Evolutionary conservation across 495 filamentous ascomycete genomes (phyloP), one percentile per base, ranked within the genome.

Genomic region (Evansstolkia leycettana): DNA sequence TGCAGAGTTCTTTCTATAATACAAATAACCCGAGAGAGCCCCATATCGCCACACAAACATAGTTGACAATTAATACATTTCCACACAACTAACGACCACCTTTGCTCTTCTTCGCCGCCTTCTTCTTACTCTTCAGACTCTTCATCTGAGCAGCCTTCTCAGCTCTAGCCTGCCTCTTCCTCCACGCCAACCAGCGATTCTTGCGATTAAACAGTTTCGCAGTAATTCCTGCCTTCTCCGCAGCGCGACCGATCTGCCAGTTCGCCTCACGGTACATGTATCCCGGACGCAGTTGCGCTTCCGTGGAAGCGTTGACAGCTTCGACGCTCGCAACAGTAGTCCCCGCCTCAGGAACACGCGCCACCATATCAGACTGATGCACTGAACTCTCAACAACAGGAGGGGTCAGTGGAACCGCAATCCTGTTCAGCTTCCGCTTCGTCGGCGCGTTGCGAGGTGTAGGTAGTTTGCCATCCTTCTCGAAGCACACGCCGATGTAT

Each of bases 401-500:
- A n/a, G n/a, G n/a, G n/a, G 10, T 15, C 7, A 16, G 51, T 9
- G 67, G 60, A 17, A 64, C 56, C 32, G 75, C 68, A 8, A 75
- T 62, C 60, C 87, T 72, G 37, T 78, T 78, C 45, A 96, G 66
- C 39, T 74, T 72, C 41, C 90, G 70, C 37, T 75, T 69, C 28
- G 48, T 64, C 31, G 60, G 58, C 8, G 77, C 75, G 46, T 86
- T 79, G 27, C 52, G 54, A 0, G 84, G 84, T 43, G 78, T 73
- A 2, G 90, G 92, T 15, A 98, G 73, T 31, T 51, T 60, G 17
- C 54, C 65, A 0, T 79, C 64, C 50, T 82, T 80, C 51, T 84
- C 70, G 58, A 94, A 84, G 11, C 79, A 80, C 33, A 99, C 75
- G 31, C 90, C 90, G 52, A 99, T 99, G 60, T 82, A 96, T 52